phyloP scores from a whole-genome alignment of 1,284 basidiomycete species.

The Leccinum variabile region DNA sequence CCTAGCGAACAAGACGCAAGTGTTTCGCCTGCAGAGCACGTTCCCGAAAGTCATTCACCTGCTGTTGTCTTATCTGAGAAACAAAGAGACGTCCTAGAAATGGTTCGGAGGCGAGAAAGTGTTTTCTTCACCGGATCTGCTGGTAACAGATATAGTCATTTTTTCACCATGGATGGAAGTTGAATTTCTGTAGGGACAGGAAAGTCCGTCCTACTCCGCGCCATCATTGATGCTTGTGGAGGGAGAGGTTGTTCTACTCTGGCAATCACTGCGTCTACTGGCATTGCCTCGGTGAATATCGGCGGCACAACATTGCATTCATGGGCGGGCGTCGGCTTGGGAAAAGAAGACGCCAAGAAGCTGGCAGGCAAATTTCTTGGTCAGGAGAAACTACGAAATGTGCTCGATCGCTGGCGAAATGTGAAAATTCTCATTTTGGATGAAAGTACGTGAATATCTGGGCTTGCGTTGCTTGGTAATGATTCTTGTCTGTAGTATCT shows the following conservation, averaged over 20 bases:
- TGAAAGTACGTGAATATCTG: slow-evolving; percentile 61
- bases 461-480: slow-evolving; percentile 3
- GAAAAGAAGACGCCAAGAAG: slow-evolving; percentile 63
- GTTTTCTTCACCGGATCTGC: slow-evolving; percentile 86
- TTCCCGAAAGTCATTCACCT: background rate
- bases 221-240: slow-evolving; percentile 72
- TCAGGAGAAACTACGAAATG: slow-evolving; percentile 65
- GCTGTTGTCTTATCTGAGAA: slow-evolving; percentile 44
- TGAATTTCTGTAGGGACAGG: slow-evolving; percentile 72
- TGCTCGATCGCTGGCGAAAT: slow-evolving; percentile 66
- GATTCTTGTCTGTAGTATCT: slow-evolving; percentile 61
- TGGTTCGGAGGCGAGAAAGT: slow-evolving; percentile 52
- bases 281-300: slow-evolving; percentile 94
- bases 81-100: slow-evolving; percentile 52
- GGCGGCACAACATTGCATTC: slow-evolving; percentile 93
- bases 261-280: slow-evolving; percentile 90
- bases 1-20: background rate
- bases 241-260: slow-evolving; percentile 68
- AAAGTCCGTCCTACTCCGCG: slow-evolving; percentile 90
- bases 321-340: slow-evolving; percentile 89
- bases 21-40: background rate
- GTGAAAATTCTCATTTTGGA: slow-evolving; percentile 90
- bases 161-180: background rate
- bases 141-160: slow-evolving; percentile 42
- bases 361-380: slow-evolving; percentile 67